These are phyloP conservation scores for Lunularia cruciata DNA, from an alignment of 225 moss, liverwort and hornwort species.

Conservation along the genomic window DNA sequence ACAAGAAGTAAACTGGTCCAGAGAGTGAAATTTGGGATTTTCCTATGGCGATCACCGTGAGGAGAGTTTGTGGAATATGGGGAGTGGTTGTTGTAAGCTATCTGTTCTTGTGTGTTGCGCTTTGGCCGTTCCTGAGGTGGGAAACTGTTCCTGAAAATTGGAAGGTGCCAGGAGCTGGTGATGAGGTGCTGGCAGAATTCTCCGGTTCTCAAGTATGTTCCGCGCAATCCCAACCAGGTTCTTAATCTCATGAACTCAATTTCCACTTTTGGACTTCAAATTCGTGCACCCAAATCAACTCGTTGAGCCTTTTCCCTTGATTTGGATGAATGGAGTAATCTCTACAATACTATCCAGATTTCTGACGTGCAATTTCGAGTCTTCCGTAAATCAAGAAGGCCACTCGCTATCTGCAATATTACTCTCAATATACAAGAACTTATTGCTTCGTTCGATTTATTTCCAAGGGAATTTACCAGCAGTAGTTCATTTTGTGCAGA, in stretches of 20 bases:
- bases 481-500: not conserved
- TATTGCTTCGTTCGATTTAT: not conserved
- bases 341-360: too few relatives aligned
- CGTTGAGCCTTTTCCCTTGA: too few relatives aligned
- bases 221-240: conserved; percentile 29
- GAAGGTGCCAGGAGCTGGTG: not conserved
- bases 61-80: conserved; percentile 16
- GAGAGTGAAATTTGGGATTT: too few relatives aligned
- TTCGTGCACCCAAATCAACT: too few relatives aligned
- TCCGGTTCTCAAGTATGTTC: conserved; percentile 15
- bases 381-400: too few relatives aligned
- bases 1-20: too few relatives aligned
- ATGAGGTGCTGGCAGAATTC: conserved; percentile 40
- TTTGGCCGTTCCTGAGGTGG: conserved; percentile 32
- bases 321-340: not conserved
- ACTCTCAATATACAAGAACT: not conserved
- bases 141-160: conserved; percentile 1
- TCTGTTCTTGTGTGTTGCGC: conserved; percentile 32
- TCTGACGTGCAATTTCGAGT: too few relatives aligned
- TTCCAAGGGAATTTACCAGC: not conserved
- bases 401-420: not conserved
- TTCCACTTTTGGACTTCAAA: not conserved
- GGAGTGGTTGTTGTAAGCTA: conserved; percentile 29
- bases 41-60: conserved; percentile 31
- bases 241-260: not conserved